phyloP scores from a whole-genome alignment of 2,329 filamentous ascomycete species.

The Cucurbitaria berberidis region DNA sequence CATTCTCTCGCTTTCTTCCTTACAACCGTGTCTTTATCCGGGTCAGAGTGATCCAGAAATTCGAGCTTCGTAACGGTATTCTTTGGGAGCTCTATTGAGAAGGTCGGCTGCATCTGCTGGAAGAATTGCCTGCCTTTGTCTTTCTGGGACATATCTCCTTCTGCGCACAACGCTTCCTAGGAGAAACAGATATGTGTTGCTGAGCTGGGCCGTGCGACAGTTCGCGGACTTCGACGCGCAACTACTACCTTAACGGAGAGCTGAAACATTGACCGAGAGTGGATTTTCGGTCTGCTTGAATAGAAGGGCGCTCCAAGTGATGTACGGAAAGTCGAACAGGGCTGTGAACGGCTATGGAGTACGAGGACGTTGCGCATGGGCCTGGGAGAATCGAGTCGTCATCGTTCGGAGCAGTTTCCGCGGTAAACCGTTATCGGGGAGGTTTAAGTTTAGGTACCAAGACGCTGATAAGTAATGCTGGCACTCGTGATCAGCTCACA shows the following conservation, averaged over 20 bases:
- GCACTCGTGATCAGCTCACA: no score
- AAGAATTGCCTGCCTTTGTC: conserved; percentile 27
- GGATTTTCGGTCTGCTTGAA: not conserved
- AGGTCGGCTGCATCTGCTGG: conserved; percentile 29
- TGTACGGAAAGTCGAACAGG: not conserved
- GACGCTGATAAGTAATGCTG: not conserved
- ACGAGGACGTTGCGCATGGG: not conserved
- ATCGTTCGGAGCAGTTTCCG: not conserved
- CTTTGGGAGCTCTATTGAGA: conserved; percentile 22
- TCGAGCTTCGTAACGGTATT: conserved; percentile 16
- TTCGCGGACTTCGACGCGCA: not conserved
- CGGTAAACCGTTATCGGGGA: not conserved
- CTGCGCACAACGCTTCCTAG: not conserved
- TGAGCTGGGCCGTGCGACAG: not conserved
- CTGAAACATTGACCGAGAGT: not conserved
- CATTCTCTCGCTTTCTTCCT: conserved; percentile 36
- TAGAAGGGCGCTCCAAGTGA: not conserved
- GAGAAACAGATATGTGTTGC: no score
- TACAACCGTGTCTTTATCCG: conserved; percentile 26
- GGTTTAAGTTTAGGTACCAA: not conserved
- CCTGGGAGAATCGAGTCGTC: not conserved
- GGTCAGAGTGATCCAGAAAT: conserved; percentile 32
- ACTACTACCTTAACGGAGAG: not conserved
- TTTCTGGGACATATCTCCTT: conserved; percentile 5
- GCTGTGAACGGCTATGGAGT: not conserved